A percentile compares a stretch with the other conserved stretches of the same genome.
Evolutionary conservation across 2,329 filamentous ascomycete genomes (phyloP).

Genomic region (Fusarium virguliforme): DNA sequence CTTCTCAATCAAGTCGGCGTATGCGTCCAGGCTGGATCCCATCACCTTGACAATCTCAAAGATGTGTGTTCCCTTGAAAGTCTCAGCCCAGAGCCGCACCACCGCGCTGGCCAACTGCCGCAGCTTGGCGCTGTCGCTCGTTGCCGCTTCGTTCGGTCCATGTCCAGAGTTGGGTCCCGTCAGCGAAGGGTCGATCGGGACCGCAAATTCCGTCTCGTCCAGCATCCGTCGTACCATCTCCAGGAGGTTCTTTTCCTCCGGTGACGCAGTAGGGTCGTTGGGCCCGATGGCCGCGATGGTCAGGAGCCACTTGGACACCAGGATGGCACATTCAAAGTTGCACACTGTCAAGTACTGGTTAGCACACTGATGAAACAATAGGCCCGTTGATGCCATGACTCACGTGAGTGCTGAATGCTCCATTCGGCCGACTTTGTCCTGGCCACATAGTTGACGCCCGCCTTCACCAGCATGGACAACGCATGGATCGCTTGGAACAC

Average conservation of each 20-base stretch:
- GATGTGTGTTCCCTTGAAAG: conserved; percentile 74
- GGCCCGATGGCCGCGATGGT: conserved; percentile 69
- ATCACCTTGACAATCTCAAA: conserved; percentile 74
- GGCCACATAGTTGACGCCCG: conserved; percentile 74
- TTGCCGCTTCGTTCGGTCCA: conserved; percentile 61
- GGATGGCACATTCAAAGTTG: conserved; percentile 74
- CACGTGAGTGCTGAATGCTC: conserved; percentile 75
- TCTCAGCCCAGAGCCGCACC: conserved; percentile 73
- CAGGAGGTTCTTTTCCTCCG: conserved; percentile 70
- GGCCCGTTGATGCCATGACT: conserved; percentile 52
- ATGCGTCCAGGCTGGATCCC: conserved; percentile 70
- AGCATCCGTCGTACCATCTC: conserved; percentile 72
- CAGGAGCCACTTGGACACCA: conserved; percentile 74
- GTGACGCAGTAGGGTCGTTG: conserved; percentile 65
- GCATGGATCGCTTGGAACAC: conserved; percentile 79
- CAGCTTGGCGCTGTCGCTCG: conserved; percentile 67
- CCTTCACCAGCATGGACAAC: conserved; percentile 76
- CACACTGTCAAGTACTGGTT: conserved; percentile 60
- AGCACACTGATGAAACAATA: conserved; percentile 28
- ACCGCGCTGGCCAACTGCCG: conserved; percentile 72
- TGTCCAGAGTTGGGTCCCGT: conserved; percentile 57
- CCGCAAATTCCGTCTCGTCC: conserved; percentile 75
- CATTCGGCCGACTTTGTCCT: conserved; percentile 74
- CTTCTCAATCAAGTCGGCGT: conserved; percentile 72
- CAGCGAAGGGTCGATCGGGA: conserved; percentile 72